Percentiles rank a stretch among this genome's conserved stretches.
Evolutionary conservation across 108 stramenopile species (phyloP).

Genomic region (Cyclotella cryptica): DNA sequence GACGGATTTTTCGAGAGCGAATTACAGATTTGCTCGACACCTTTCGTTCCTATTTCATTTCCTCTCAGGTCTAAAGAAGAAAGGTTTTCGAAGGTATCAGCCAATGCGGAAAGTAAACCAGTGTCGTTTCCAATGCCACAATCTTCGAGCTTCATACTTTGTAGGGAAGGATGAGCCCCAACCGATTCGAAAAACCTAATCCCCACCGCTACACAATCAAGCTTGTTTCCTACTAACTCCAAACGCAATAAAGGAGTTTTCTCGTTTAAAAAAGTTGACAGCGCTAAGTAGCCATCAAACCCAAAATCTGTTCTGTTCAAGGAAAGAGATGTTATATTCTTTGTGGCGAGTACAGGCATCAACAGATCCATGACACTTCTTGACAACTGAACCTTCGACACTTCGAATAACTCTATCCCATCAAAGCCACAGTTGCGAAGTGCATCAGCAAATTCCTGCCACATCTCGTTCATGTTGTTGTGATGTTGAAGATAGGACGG

Average conservation of each 20-base stretch:
- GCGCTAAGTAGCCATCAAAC: not conserved
- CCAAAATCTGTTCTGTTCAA: not conserved
- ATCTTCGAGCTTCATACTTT: not conserved
- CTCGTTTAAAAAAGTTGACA: not conserved
- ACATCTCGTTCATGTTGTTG: not conserved
- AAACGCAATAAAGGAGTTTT: not conserved
- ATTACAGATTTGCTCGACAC: not conserved
- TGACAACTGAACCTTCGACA: not conserved
- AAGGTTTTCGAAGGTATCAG: not conserved
- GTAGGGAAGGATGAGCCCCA: not conserved
- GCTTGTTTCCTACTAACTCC: not conserved
- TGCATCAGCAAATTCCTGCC: not conserved
- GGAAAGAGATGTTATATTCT: not conserved
- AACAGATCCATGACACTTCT: not conserved
- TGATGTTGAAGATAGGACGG: not conserved
- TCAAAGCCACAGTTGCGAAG: not conserved
- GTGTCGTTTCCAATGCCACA: not conserved
- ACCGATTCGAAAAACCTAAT: not conserved
- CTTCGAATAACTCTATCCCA: not conserved
- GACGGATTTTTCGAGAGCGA: not conserved
- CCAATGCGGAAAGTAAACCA: not conserved
- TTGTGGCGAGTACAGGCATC: not conserved
- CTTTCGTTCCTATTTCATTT: not conserved
- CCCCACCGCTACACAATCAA: not conserved
- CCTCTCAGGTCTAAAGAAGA: not conserved